Evolutionary conservation across 164 flowering plant species (phyloP).

Genomic region (Stephania cephalantha): DNA sequence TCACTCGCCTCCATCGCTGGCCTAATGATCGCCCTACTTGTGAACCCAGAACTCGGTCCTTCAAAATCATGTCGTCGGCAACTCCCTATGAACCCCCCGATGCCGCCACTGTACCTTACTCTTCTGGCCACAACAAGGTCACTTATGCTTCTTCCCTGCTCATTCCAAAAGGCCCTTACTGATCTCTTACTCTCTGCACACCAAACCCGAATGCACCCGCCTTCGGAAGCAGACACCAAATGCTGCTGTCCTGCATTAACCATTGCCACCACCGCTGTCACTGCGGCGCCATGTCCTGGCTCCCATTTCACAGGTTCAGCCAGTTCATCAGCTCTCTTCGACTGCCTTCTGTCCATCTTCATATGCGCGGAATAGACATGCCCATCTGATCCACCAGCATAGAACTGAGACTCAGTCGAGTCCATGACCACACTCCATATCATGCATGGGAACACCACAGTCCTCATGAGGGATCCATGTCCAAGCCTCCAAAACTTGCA

Average conservation of each 20-base stretch:
- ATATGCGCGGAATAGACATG: constrained; percentile 28
- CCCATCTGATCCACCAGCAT: constrained; percentile 48
- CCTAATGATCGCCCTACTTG: constrained; percentile 16
- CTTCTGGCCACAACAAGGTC: constrained; percentile 32
- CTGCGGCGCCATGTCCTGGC: constrained; percentile 23
- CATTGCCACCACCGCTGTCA: constrained; percentile 21
- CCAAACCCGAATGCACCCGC: constrained; percentile 39
- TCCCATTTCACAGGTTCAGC: constrained; percentile 16
- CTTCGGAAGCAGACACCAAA: constrained; percentile 43
- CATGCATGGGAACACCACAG: constrained; percentile 29
- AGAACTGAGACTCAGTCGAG: constrained; percentile 20
- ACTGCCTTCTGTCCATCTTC: constrained; percentile 12
- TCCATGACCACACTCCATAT: constrained; percentile 26
- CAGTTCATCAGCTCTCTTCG: constrained; percentile 4
- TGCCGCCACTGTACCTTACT: constrained; percentile 4
- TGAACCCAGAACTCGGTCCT: constrained; percentile 11
- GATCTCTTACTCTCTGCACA: constrained; percentile 22
- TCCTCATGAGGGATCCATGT: constrained; percentile 20
- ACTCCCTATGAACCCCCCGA: not conserved
- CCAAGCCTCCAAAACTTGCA: constrained; percentile 41
- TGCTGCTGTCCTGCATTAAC: constrained; percentile 17
- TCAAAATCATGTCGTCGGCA: not conserved
- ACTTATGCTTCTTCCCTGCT: constrained; percentile 21
- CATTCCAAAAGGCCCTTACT: constrained; percentile 21
- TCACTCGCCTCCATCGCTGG: constrained; percentile 24